phyloP scores from a whole-genome alignment of 1,139 yeast genomes.

The Candida sp. region DNA sequence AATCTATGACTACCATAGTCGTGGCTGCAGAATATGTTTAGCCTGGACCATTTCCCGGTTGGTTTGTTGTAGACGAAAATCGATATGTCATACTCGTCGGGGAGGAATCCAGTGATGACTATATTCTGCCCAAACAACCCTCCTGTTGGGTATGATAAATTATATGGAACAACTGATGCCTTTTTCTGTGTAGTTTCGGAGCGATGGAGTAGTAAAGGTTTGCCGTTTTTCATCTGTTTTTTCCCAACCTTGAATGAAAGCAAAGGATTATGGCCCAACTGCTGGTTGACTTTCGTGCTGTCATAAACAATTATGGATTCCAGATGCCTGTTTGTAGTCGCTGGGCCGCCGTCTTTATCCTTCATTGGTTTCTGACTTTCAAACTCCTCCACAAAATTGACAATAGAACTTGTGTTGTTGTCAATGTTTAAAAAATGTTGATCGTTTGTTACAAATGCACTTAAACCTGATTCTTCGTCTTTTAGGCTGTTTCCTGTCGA shows the following conservation, averaged over 20 bases:
- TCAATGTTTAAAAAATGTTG: conserved; percentile 30
- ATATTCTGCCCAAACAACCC: conserved; percentile 69
- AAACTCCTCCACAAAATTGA: conserved; percentile 35
- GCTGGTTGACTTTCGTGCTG: conserved; percentile 26
- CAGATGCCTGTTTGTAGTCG: conserved; percentile 14
- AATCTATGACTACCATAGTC: conserved; percentile 61
- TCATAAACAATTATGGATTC: conserved; percentile 45
- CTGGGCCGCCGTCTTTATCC: conserved; percentile 1
- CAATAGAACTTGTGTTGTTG: conserved; percentile 36
- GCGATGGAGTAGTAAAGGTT: conserved; percentile 30
- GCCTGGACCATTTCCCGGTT: conserved; percentile 67
- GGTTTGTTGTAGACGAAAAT: conserved; percentile 63
- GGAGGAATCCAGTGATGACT: conserved; percentile 61
- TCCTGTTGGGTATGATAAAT: conserved; percentile 58
- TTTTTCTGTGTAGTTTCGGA: neutral
- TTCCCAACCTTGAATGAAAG: conserved; percentile 41
- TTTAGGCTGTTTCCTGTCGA: conserved; percentile 15
- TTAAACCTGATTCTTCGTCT: conserved; percentile 16
- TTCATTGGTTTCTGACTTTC: conserved; percentile 13
- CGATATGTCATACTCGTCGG: conserved; percentile 57
- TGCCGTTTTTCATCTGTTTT: conserved; percentile 36
- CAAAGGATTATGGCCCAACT: conserved; percentile 33
- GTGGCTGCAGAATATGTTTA: conserved; percentile 61
- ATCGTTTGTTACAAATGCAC: conserved; percentile 21
- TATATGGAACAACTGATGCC: conserved; percentile 31